Conservation (phyloP, 495 filamentous ascomycete genomes). For the Tuber calosporum region DNA sequence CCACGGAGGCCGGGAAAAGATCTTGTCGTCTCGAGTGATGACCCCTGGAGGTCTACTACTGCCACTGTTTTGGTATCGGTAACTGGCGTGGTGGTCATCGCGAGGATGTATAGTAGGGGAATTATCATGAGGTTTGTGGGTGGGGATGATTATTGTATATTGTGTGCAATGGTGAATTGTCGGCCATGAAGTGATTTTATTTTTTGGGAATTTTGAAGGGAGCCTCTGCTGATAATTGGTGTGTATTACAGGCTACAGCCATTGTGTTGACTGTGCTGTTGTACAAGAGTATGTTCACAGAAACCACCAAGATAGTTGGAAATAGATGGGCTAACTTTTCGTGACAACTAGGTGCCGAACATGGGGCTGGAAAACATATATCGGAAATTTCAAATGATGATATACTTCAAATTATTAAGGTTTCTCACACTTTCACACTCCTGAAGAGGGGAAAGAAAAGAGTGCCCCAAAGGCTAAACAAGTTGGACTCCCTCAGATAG, state of each 20-base stretch:
- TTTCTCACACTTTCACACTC: background rate
- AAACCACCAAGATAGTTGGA: background rate
- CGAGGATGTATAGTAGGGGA: conserved; percentile 8
- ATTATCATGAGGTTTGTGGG: conserved; percentile 10
- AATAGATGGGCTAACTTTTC: background rate
- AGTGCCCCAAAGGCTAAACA: background rate
- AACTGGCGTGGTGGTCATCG: background rate
- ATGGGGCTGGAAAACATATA: conserved; percentile 3
- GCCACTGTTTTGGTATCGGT: background rate
- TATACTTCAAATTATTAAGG: conserved; percentile 8
- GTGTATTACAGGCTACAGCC: background rate
- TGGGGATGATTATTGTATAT: conserved; percentile 13
- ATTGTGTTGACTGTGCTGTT: background rate
- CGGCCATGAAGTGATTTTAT: background rate
- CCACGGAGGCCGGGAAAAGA: background rate
- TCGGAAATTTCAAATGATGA: background rate
- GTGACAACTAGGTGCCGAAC: background rate
- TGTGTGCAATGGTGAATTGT: conserved; percentile 9
- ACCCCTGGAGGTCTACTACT: background rate
- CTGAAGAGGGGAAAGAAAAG: background rate
- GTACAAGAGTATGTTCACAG: background rate
- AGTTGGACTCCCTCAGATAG: background rate
- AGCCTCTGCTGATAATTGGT: background rate
- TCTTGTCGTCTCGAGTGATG: background rate
- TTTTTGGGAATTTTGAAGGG: background rate